Percentiles rank a stretch among this genome's conserved stretches.
phyloP scores from a whole-genome alignment of 768 basidiomycete genomes.

The Lyophyllum shimeji region DNA sequence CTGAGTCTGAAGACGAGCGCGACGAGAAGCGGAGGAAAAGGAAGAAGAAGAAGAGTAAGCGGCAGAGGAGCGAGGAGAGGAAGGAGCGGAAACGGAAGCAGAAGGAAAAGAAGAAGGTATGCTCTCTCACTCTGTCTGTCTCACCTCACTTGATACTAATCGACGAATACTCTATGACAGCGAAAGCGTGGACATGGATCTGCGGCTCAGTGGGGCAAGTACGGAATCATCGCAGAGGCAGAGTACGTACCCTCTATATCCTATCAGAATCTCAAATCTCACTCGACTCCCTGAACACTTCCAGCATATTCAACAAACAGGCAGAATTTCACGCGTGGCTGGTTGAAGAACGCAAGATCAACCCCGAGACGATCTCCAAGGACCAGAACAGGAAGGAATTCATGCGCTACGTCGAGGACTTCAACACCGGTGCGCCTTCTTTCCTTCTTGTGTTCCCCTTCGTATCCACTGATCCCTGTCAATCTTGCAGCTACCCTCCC shows the following conservation, averaged over 20 bases:
- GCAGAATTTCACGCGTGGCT: slow-evolving; percentile 92
- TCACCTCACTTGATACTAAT: neutral
- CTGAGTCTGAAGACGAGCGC: slow-evolving; percentile 32
- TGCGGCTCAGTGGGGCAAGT: slow-evolving; percentile 84
- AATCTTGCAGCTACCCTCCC: slow-evolving; percentile 73
- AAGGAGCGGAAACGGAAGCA: slow-evolving; percentile 46
- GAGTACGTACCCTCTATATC: slow-evolving; percentile 62
- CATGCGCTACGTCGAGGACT: slow-evolving; percentile 78
- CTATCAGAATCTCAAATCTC: neutral
- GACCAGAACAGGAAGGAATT: slow-evolving; percentile 89
- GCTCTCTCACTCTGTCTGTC: neutral
- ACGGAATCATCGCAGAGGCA: slow-evolving; percentile 80
- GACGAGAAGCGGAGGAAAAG: slow-evolving; percentile 44
- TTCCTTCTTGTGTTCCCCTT: neutral
- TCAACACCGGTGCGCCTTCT: slow-evolving; percentile 62
- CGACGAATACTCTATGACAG: slow-evolving; percentile 20
- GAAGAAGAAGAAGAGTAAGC: slow-evolving; percentile 48
- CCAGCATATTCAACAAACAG: slow-evolving; percentile 77
- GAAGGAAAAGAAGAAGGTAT: slow-evolving; percentile 52
- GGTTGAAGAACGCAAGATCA: slow-evolving; percentile 88
- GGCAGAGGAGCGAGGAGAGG: slow-evolving; percentile 41
- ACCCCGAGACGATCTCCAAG: slow-evolving; percentile 85
- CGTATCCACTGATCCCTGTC: neutral
- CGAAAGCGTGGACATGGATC: slow-evolving; percentile 57
- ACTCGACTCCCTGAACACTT: neutral